Evolutionary conservation across 2,329 filamentous ascomycete species (phyloP), one percentile per base, ranked within the genome.

Genomic region (Colletotrichum orbiculare): DNA sequence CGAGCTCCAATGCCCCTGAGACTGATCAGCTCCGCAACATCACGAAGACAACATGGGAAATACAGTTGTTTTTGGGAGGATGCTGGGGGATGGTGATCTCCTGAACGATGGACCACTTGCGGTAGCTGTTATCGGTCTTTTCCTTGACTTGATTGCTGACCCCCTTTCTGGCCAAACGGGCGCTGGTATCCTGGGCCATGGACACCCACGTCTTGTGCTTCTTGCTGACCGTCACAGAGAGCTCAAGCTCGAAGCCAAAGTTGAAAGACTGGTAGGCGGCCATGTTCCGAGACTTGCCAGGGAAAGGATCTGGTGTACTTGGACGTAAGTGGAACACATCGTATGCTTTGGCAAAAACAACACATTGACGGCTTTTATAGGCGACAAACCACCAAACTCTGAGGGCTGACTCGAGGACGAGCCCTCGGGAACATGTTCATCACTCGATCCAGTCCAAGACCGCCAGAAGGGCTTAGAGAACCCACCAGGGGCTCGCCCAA

Each of bases 231-330:
- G 69, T 72, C 4, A 80, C 68, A 6, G 78, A 73, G 4, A 80
- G 69, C 68, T 80, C 78, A 25, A 80, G 71, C 68, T 80, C 78
- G 17, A 80, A 65, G 17, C 78, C 78, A 52, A 79, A 80, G 52
- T 49, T 57, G 52, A 66, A 48, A 4, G 63, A 43, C 17, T 49
- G 58, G 43, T 57, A 63, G 9, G 8, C 33, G 13, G 59, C n/a
- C 63, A 66, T 63, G 2, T 53, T 15, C 9, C 15, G 33, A 33
- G 8, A 17, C 43, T 46, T 17, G 43, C 8, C 5, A 25, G 34
- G 33, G 13, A 13, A 34, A 7, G 48, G 37, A 2, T 17, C 8
- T 10, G 17, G n/a, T 13, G 7, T 17, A 42, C n/a, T 10, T 13
- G 38, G 33, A 12, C 48, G 37, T 17, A 35, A 33, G 2, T 33